These are phyloP conservation scores for Macrolepiota albuminosa DNA, from an alignment of 768 basidiomycete species.

Conservation along the genomic window DNA sequence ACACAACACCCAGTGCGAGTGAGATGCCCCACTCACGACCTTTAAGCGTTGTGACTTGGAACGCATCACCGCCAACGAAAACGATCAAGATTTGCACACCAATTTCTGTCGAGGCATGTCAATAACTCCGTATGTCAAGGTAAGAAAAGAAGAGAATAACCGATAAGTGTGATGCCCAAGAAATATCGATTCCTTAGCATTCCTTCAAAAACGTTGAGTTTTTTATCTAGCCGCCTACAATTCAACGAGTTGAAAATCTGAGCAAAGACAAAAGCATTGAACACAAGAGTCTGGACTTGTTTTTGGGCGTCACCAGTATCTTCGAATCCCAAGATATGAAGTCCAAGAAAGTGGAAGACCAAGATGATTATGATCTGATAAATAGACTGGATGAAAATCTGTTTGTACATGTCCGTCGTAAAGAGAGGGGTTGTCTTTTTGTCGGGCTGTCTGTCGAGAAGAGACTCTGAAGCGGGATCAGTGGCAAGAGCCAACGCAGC, in stretches of 20 bases:
- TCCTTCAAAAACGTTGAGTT: conserved; percentile 87
- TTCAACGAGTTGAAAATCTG: conserved; percentile 97
- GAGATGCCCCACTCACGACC: conserved; percentile 94
- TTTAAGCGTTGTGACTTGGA: conserved; percentile 75
- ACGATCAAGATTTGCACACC: conserved; percentile 84
- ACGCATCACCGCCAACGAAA: conserved; percentile 87
- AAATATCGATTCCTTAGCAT: conserved; percentile 80
- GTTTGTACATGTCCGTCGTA: conserved; percentile 93
- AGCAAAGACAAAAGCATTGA: conserved; percentile 98
- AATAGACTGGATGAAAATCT: conserved; percentile 83
- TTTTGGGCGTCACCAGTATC: conserved; percentile 24
- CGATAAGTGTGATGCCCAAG: conserved; percentile 76
- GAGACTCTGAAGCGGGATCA: conserved; percentile 79
- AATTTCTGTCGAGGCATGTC: conserved; percentile 53
- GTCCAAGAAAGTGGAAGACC: conserved; percentile 84
- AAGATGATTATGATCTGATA: conserved; percentile 85
- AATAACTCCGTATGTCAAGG: background rate
- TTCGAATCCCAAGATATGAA: conserved; percentile 60
- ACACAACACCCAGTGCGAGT: conserved; percentile 78
- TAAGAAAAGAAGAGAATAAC: conserved; percentile 43
- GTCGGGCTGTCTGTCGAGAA: conserved; percentile 89
- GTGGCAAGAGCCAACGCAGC: conserved; percentile 97
- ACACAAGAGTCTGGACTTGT: conserved; percentile 77
- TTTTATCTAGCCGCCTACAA: conserved; percentile 79
- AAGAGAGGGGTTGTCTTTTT: conserved; percentile 86